Evolutionary conservation across 1,139 yeast genomes (phyloP).

Genomic region (Geotrichum carabidarum): DNA sequence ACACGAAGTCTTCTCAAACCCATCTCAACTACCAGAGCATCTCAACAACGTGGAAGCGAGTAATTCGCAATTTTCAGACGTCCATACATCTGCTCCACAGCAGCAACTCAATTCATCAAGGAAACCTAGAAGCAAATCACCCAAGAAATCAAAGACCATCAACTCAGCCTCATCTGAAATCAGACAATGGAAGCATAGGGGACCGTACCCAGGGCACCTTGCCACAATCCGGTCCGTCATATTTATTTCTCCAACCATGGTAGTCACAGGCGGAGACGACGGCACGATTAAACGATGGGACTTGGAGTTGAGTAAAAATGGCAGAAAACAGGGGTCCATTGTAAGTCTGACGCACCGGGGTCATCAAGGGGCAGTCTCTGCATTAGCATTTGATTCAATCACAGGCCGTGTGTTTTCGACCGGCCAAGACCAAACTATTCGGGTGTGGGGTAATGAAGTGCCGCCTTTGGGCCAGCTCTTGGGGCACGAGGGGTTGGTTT

Average conservation of each 20-base stretch:
- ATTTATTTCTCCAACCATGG: conserved; percentile 18
- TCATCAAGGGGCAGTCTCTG: conserved; percentile 27
- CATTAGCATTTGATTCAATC: conserved; percentile 24
- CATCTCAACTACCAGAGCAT: background rate
- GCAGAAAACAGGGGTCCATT: background rate
- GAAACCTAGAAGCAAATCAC: background rate
- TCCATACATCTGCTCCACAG: background rate
- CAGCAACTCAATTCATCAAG: background rate
- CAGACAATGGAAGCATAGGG: background rate
- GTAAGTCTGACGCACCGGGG: conserved; percentile 22
- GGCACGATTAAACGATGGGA: conserved; percentile 28
- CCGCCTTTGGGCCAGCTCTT: conserved; percentile 17
- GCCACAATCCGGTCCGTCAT: conserved; percentile 23
- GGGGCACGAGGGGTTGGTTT: conserved; percentile 26
- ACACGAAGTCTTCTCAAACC: background rate
- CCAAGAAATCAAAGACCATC: background rate
- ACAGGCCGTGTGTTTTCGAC: conserved; percentile 26
- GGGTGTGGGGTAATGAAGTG: conserved; percentile 21
- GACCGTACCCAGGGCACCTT: conserved; percentile 17
- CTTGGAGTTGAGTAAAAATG: conserved; percentile 1
- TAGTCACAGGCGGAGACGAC: conserved; percentile 26
- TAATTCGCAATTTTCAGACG: background rate
- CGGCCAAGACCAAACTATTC: conserved; percentile 28
- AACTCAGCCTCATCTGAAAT: background rate
- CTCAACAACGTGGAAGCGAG: background rate